phyloP scores from a whole-genome alignment of 1,139 yeast genomes.

The Geotrichum phurueaensis region DNA sequence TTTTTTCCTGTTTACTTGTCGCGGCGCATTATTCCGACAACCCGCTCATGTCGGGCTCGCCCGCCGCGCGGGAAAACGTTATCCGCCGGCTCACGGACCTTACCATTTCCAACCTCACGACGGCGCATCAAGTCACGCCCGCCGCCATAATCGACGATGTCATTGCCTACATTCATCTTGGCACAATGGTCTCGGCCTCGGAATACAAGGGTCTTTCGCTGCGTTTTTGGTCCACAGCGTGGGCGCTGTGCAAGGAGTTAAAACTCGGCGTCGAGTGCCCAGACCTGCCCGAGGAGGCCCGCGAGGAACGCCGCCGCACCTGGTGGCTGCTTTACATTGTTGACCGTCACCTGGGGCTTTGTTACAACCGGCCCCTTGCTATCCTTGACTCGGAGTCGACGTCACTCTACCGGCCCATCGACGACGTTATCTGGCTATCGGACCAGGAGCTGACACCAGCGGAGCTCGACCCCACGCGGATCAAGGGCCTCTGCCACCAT shows the following conservation, averaged over 20 bases:
- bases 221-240: slow-evolving; percentile 39
- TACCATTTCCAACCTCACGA: slow-evolving; percentile 28
- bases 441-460: slow-evolving; percentile 18
- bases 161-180: slow-evolving; percentile 37
- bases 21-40: slow-evolving; percentile 40
- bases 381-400: slow-evolving; percentile 36
- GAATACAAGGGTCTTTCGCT: slow-evolving; percentile 39
- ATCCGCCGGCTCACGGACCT: slow-evolving; percentile 30
- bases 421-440: slow-evolving; percentile 36
- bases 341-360: slow-evolving; percentile 39
- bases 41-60: slow-evolving; percentile 34
- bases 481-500: slow-evolving; percentile 21
- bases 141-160: slow-evolving; percentile 35
- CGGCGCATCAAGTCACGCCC: slow-evolving; percentile 28
- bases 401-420: slow-evolving; percentile 35
- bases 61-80: slow-evolving; percentile 30
- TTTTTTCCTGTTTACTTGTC: slow-evolving; percentile 35
- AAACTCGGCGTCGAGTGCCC: slow-evolving; percentile 33
- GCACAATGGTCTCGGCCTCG: slow-evolving; percentile 39
- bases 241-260: slow-evolving; percentile 34
- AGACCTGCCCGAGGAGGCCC: slow-evolving; percentile 31
- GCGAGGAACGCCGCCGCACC: slow-evolving; percentile 39
- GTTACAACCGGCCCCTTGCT: slow-evolving; percentile 36
- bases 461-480: slow-evolving; percentile 25
- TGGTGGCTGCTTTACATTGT: slow-evolving; percentile 42